Percentiles rank a stretch among this genome's conserved stretches.
phyloP scores from a whole-genome alignment of 164 flowering plant species.

The Magnolia officinalis region DNA sequence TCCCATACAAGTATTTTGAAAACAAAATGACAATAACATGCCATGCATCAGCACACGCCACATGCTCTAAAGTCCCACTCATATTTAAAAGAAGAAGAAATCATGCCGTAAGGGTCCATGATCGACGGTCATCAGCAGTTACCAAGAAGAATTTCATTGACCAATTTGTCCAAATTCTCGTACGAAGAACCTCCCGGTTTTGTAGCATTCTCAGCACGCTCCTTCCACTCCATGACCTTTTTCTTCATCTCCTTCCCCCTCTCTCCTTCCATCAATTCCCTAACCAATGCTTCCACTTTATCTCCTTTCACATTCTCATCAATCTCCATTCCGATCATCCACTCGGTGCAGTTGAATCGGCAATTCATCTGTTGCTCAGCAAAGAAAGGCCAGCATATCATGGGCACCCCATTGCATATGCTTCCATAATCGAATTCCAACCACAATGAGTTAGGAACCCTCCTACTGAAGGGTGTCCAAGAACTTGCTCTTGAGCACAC shows the following conservation, averaged over 20 bases:
- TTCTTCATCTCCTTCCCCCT: constrained; percentile 15
- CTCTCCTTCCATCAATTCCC: constrained; percentile 17
- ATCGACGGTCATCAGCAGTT: background rate
- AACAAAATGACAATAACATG: too few species aligned
- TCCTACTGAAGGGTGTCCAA: constrained; percentile 12
- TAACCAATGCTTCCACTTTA: constrained; percentile 6
- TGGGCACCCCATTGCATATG: constrained; percentile 12
- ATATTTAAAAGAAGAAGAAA: background rate
- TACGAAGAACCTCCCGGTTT: constrained; percentile 12
- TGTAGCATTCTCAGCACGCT: background rate
- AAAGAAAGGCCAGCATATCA: constrained; percentile 22
- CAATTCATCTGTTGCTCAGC: constrained; percentile 19
- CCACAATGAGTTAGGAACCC: constrained; percentile 19
- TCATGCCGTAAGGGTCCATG: background rate
- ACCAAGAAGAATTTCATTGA: constrained; percentile 14
- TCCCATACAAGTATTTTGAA: too few species aligned
- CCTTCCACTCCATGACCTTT: constrained; percentile 9
- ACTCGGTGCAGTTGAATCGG: constrained; percentile 6
- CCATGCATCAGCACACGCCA: too few species aligned
- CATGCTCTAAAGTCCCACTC: background rate
- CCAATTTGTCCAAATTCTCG: constrained; percentile 1
- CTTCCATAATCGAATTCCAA: constrained; percentile 19
- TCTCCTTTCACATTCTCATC: constrained; percentile 10
- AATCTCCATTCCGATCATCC: constrained; percentile 22
- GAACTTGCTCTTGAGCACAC: constrained; percentile 16